These are phyloP conservation scores for Blastobotrys apis DNA, from an alignment of 1,139 yeast genomes.

Conservation along the genomic window DNA sequence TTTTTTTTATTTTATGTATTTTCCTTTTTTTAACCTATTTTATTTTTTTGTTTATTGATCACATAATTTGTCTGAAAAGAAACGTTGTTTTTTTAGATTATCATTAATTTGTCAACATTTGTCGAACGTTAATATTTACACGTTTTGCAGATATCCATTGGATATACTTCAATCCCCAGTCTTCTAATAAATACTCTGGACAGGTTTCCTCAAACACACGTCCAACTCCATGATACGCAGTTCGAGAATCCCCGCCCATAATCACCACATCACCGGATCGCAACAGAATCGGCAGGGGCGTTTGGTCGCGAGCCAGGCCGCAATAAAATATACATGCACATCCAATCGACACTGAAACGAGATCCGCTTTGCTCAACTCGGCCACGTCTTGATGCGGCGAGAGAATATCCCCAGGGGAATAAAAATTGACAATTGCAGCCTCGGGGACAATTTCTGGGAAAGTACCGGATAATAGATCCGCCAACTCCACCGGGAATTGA, in stretches of 20 bases:
- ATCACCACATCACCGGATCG: conserved; percentile 40
- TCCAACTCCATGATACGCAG: conserved; percentile 43
- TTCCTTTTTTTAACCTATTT: neutral
- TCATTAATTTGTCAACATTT: conserved; percentile 30
- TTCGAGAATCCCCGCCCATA: conserved; percentile 41
- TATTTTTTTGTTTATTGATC: too few relatives aligned
- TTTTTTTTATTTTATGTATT: too few relatives aligned
- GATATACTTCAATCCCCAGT: conserved; percentile 19
- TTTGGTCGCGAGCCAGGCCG: conserved; percentile 25
- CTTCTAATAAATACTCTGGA: conserved; percentile 30
- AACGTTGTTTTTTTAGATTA: too few relatives aligned
- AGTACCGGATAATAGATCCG: conserved; percentile 24
- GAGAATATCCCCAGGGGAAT: conserved; percentile 41
- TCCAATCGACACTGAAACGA: conserved; percentile 39
- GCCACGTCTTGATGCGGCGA: conserved; percentile 46
- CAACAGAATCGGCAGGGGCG: conserved; percentile 35
- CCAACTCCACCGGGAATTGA: conserved; percentile 33
- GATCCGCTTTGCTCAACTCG: conserved; percentile 37
- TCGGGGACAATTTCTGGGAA: conserved; percentile 33
- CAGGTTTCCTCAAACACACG: conserved; percentile 35
- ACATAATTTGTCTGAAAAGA: too few relatives aligned
- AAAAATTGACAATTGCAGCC: conserved; percentile 44
- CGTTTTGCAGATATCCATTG: conserved; percentile 38
- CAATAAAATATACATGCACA: conserved; percentile 39
- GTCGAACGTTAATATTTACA: conserved; percentile 41